Conservation (phyloP, 352 stramenopile genomes). For the Peronospora tabacina region DNA sequence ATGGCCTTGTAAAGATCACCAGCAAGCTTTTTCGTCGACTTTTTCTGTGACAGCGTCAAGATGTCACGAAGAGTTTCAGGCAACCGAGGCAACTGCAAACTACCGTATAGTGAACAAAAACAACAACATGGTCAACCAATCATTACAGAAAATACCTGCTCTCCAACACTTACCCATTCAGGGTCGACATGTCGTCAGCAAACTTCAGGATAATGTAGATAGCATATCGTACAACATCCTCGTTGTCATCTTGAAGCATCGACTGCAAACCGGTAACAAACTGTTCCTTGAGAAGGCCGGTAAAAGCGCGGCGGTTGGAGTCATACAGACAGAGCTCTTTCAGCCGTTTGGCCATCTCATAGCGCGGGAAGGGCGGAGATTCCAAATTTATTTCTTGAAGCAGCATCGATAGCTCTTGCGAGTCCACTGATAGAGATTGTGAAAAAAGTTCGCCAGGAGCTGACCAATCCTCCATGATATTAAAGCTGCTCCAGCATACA, state of each 20-base stretch:
- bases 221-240: constrained; percentile 69
- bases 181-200: constrained; percentile 37
- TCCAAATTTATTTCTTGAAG: constrained; percentile 53
- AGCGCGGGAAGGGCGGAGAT: constrained; percentile 43
- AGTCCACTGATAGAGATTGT: constrained; percentile 34
- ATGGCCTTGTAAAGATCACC: constrained; percentile 58
- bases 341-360: constrained; percentile 61
- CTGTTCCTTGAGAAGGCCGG: constrained; percentile 35
- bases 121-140: constrained; percentile 2
- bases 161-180: constrained; percentile 34
- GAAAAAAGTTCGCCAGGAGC: constrained; percentile 41
- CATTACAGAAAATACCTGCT: background rate
- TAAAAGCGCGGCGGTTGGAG: constrained; percentile 42
- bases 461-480: constrained; percentile 60
- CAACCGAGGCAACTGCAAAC: constrained; percentile 49
- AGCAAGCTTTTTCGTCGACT: constrained; percentile 65
- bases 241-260: constrained; percentile 63
- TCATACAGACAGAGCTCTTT: constrained; percentile 63
- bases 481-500: constrained; percentile 38
- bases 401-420: constrained; percentile 44
- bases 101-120: constrained; percentile 10
- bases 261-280: constrained; percentile 44
- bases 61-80: constrained; percentile 54
- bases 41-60: constrained; percentile 48
- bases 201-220: constrained; percentile 72